Base-by-base conservation (phyloP, 2,329 filamentous ascomycete species). In the Ramichloridium luteum region DNA sequence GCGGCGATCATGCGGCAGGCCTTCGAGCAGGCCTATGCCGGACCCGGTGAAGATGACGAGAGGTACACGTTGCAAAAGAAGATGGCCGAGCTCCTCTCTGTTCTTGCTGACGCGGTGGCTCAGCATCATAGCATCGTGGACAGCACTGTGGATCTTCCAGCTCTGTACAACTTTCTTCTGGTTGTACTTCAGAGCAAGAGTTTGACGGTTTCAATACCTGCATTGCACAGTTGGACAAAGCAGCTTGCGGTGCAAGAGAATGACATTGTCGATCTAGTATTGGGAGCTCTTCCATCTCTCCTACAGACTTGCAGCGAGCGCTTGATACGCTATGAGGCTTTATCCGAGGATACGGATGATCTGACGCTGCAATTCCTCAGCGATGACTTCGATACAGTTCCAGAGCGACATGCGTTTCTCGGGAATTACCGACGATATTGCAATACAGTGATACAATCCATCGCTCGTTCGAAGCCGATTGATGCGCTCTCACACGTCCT, bases 341-440 rank as follows among this genome's bases (percentile, higher is more conserved):
- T 96, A 2, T 82, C 85, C 0, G 77, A 88, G 41, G 80, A 93
- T 40, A 80, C 77, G 0, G 72, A 82, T 28, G 78, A 94, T 46
- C 69, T 81, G 2, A 86, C 80, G 0, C 71, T 85, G 36, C 64
- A 83, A 8, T 90, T 93, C 44, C 67, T 98, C 2, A 68, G 85
- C 48, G 86, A 96, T 50, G 90, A 98, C 51, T 92, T 93, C 34
- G 90, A 98, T 50, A 96, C 88, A 0, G 66, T 88, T 13, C 90
- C 90, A 0, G 90, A 98, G 54, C 73, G 85, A 14, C 90, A 98
- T 58, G 84, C 85, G 1, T 98, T 98, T 54, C 68, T 96, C 8
- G 85, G 88, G 3, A 96, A 98, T 51, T 98, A 98, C 55, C 72
- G 90, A 23, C 73, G 90, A 37, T 96, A 93, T 50, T 90, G 85